Base-by-base conservation (phyloP, 2,329 filamentous ascomycete species). In the Phialophora chinensis region DNA sequence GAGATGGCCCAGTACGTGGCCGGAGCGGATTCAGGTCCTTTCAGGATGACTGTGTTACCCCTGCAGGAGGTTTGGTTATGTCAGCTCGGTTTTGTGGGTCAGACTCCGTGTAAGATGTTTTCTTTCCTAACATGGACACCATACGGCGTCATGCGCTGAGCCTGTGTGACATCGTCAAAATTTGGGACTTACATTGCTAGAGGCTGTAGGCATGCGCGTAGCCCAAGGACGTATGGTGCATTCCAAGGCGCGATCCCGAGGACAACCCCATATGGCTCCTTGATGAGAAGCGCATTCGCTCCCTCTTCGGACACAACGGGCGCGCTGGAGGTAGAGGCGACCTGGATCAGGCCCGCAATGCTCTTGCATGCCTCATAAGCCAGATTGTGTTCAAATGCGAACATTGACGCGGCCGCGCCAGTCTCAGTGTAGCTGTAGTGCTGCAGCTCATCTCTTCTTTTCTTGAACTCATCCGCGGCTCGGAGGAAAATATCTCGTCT, bases 221-320 rank as follows among this genome's bases (percentile, higher is more conserved):
- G 71, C 29, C 82, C 83, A 29, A 86, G 77, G 64, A 83, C 81
- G 60, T 79, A 81, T 8, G 83, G 85, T 0, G 85, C 85, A 69
- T 88, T 84, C 92, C 92, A 96, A 10, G 92, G 91, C 2, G 90
- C 91, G 76, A 96, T 92, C 2, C 87, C 88, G 33, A 96, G 80
- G 17, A 93, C 84, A 7, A 95, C 91, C 1, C 92, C 92, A 72
- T 87, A 92, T 0, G 92, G 91, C 77, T 93, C 90, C 74, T 88
- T 89, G 69, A 89, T 78, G 3, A 96, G 79, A 71, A 95, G 81
- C 0, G 88, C 91, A 57, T 79, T 82, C 27, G 83, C 82, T 0
- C 82, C 84, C 44, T 86, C 81, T 17, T 85, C 73, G 14, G 75
- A 75, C 23, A 81, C 79, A 2, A 77, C 77, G 0, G 85, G 85